Base-by-base conservation (phyloP, 2,329 filamentous ascomycete species). In the Pseudogymnoascus sp. region DNA sequence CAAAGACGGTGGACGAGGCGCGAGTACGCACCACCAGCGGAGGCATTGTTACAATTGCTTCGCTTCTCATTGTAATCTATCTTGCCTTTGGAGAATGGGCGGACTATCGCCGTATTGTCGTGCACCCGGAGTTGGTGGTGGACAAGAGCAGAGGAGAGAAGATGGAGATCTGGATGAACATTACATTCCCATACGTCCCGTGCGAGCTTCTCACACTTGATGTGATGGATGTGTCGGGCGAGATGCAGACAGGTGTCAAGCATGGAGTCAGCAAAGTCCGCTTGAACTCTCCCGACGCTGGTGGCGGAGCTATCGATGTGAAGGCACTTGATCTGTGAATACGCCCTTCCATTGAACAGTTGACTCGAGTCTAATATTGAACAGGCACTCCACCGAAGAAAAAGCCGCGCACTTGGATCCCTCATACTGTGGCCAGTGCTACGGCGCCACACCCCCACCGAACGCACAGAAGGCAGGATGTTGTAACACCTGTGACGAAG, bases 121-220 rank as follows among this genome's bases (percentile, higher is more conserved):
- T 99, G 66, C 87, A 92, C 74, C 93, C 95, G 5, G 95, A 99
- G 79, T 78, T 99, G 70, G 86, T 99, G 65, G 95, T 99, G 18
- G 96, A 99, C 75, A 97, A 97, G 78, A 92, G 92, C 69, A 84
- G 95, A 89, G 92, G 91, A 75, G 93, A 99, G 81, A 91, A 93
- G 77, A 97, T 99, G 93, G 95, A 97, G 76, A 99, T 99, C 68
- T 92, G 96, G 75, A 84, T 99, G 77, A 99, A 99, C 79, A 87
- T 99, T 65, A 95, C 91, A 57, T 99, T 99, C 75, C 95, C 95
- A 8, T 87, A 87, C 67, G 84, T 99, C 69, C 95, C 95, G 8
- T 99, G 95, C 79, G 93, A 97, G 77, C 86, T 99, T 61, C 81
- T 97, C 68, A 97, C 95, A 11, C 87, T 99, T 71, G 95, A 99